A percentile compares a stretch with the other conserved stretches of the same genome.
Conservation (phyloP, 129 eudicot species). For the Flaveria linearis region DNA sequence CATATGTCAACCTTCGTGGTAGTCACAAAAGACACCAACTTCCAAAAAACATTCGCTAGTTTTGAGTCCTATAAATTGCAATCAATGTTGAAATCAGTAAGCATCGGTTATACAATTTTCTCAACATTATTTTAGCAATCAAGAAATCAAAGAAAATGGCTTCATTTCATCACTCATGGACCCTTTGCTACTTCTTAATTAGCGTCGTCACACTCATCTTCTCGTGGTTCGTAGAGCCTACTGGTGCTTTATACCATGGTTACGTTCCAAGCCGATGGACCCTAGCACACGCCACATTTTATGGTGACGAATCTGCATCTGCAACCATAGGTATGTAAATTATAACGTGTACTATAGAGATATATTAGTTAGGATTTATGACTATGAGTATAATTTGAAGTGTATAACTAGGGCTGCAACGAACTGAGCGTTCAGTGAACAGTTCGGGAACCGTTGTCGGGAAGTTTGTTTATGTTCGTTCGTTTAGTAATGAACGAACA, state of each 20-base stretch:
- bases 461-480: too few species aligned
- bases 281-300: constrained; percentile 71
- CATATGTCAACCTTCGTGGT: constrained; percentile 45
- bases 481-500: too few species aligned
- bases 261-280: constrained; percentile 56
- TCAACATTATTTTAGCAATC: background rate
- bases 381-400: background rate
- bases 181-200: constrained; percentile 26
- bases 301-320: constrained; percentile 75
- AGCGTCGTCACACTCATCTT: constrained; percentile 20
- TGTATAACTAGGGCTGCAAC: background rate
- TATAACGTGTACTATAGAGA: too few species aligned
- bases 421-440: too few species aligned
- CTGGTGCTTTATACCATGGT: constrained; percentile 21
- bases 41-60: constrained; percentile 15
- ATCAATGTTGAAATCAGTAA: constrained; percentile 21
- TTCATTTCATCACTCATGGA: constrained; percentile 31
- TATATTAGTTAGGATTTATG: too few species aligned
- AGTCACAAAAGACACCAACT: constrained; percentile 41
- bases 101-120: constrained; percentile 3
- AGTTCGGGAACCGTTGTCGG: too few species aligned
- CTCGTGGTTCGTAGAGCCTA: constrained; percentile 28
- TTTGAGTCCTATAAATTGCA: constrained; percentile 45
- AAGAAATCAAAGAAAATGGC: constrained; percentile 35
- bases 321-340: constrained; percentile 62